Percentiles rank a stretch among this genome's conserved stretches.
phyloP scores from a whole-genome alignment of 345 rosid species.

The Punica granatum region DNA sequence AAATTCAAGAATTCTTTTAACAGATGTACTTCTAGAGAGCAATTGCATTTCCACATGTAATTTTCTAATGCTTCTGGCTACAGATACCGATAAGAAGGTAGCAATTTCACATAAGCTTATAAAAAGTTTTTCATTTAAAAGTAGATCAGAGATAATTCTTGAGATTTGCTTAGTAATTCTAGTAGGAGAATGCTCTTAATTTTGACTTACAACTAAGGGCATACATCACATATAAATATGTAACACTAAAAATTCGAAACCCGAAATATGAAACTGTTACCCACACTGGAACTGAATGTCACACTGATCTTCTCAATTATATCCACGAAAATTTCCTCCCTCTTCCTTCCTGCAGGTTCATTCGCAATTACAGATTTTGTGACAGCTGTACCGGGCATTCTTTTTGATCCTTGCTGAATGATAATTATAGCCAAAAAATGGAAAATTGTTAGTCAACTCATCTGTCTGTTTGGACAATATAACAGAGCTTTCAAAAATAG shows the following conservation, averaged over 20 bases:
- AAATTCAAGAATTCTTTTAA: neutral
- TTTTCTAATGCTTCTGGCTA: neutral
- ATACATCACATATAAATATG: neutral
- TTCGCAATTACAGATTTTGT: slow-evolving; percentile 96
- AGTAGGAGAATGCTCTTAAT: neutral
- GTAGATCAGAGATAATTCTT: neutral
- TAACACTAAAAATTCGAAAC: neutral
- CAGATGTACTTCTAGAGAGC: neutral
- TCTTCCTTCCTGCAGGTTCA: slow-evolving; percentile 94
- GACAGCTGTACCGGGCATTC: slow-evolving; percentile 98
- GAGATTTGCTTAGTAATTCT: neutral
- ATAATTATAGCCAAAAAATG: slow-evolving; percentile 4
- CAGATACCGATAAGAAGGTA: neutral
- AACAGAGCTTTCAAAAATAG: no score
- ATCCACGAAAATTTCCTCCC: slow-evolving; percentile 98
- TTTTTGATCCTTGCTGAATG: slow-evolving; percentile 85
- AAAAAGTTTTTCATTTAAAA: no score
- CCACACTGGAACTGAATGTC: slow-evolving; percentile 95
- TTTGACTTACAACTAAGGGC: neutral
- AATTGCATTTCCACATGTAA: neutral
- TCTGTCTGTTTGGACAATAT: slow-evolving; percentile 1
- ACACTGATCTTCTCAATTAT: slow-evolving; percentile 97
- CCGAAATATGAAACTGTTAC: slow-evolving; percentile 20
- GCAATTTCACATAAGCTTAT: neutral
- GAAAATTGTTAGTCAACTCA: neutral